These are phyloP conservation scores for Protomyces macrosporus DNA, from an alignment of 1,139 yeast genomes.

Conservation along the genomic window DNA sequence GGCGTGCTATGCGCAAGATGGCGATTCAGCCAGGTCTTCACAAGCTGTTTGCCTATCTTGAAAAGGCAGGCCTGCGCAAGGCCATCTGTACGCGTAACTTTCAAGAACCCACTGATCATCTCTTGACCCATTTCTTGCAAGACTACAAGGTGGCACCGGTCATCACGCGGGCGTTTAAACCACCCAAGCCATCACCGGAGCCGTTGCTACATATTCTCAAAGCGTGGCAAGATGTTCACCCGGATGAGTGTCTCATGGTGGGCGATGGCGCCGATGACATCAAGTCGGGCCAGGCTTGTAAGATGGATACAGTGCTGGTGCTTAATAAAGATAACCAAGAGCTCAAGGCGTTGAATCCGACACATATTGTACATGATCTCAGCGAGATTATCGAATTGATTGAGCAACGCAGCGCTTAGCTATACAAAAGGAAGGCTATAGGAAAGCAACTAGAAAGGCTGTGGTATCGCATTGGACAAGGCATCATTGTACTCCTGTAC, in stretches of 20 bases:
- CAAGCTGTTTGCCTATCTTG: conserved; percentile 40
- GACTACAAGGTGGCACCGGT: conserved; percentile 46
- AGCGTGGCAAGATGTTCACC: conserved; percentile 42
- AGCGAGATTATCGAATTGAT: conserved; percentile 14
- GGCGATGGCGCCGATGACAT: conserved; percentile 66
- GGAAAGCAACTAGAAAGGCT: background rate
- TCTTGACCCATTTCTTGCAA: conserved; percentile 45
- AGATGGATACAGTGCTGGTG: conserved; percentile 51
- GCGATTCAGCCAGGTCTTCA: conserved; percentile 46
- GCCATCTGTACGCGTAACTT: conserved; percentile 60
- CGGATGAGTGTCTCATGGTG: conserved; percentile 54
- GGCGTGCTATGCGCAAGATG: conserved; percentile 55
- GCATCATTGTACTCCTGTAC: conserved; percentile 23
- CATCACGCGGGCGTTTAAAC: conserved; percentile 56
- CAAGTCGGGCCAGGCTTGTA: conserved; percentile 55
- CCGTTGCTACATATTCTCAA: conserved; percentile 53
- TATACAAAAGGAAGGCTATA: background rate
- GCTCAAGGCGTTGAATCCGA: background rate
- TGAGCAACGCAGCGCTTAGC: background rate
- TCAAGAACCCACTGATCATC: conserved; percentile 42
- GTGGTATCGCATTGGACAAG: background rate
- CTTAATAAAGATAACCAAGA: conserved; percentile 11
- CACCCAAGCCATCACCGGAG: conserved; percentile 61
- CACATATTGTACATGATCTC: conserved; percentile 12
- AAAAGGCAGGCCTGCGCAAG: conserved; percentile 41